Conservation (phyloP, 495 filamentous ascomycete genomes). For the Aspergillus saccharolyticus region DNA sequence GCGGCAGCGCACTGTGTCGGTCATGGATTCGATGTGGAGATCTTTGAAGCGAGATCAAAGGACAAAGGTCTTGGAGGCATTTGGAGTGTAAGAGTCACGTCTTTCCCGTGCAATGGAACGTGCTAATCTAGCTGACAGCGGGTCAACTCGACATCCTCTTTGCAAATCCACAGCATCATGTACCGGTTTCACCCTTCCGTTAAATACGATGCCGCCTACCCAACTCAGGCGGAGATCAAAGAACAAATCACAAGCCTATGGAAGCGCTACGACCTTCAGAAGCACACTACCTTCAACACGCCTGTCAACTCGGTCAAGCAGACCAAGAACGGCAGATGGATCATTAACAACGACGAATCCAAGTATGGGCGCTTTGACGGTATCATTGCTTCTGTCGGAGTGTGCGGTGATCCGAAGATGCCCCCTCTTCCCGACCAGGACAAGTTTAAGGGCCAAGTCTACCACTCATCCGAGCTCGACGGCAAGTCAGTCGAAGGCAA, state of each 20-base stretch:
- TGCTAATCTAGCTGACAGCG: slow-evolving; percentile 36
- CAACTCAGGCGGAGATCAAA: slow-evolving; percentile 66
- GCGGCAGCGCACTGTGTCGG: slow-evolving; percentile 80
- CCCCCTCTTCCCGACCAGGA: slow-evolving; percentile 61
- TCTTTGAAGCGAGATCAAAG: slow-evolving; percentile 67
- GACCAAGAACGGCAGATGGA: slow-evolving; percentile 66
- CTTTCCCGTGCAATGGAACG: neutral
- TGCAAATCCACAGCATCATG: slow-evolving; percentile 83
- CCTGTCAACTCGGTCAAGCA: slow-evolving; percentile 62
- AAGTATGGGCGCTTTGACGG: slow-evolving; percentile 70
- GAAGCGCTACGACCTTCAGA: slow-evolving; percentile 68
- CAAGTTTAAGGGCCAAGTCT: slow-evolving; percentile 61
- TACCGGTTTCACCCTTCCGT: slow-evolving; percentile 84
- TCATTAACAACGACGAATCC: slow-evolving; percentile 71
- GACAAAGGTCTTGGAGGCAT: slow-evolving; percentile 68
- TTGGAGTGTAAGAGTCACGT: slow-evolving; percentile 60
- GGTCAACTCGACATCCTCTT: slow-evolving; percentile 76
- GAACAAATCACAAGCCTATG: slow-evolving; percentile 65
- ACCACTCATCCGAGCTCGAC: slow-evolving; percentile 69
- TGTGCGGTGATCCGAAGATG: slow-evolving; percentile 72
- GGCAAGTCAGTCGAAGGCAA: slow-evolving; percentile 67
- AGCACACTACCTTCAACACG: slow-evolving; percentile 66
- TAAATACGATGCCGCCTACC: slow-evolving; percentile 67
- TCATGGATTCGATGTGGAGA: slow-evolving; percentile 75
- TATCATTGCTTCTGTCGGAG: slow-evolving; percentile 70